These are phyloP conservation scores for Vigna nakashimae DNA, from an alignment of 306 rosid species.

Conservation along the genomic window DNA sequence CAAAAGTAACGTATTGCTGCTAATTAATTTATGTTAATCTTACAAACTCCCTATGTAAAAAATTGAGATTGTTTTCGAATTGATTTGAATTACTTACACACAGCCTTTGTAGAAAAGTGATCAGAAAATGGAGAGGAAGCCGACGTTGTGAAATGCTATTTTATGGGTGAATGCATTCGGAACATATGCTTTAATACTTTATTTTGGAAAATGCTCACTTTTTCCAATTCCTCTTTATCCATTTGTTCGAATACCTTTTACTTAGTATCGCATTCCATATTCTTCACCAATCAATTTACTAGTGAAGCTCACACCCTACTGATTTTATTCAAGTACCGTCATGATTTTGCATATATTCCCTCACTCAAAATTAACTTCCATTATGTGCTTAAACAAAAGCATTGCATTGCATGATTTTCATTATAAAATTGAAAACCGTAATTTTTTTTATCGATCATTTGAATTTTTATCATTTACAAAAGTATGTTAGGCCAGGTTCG, in stretches of 20 bases:
- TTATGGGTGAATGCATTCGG: slow-evolving; percentile 46
- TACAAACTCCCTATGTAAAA: background rate
- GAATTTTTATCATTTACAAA: no score
- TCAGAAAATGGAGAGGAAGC: slow-evolving; percentile 18
- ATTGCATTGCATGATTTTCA: background rate
- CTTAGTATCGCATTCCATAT: slow-evolving; percentile 29
- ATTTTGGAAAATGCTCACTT: slow-evolving; percentile 37
- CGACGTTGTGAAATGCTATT: slow-evolving; percentile 29
- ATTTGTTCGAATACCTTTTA: slow-evolving; percentile 23
- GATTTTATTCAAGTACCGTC: slow-evolving; percentile 28
- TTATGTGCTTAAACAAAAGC: background rate
- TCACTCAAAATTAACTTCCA: background rate
- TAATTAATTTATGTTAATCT: background rate
- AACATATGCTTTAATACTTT: slow-evolving; percentile 48
- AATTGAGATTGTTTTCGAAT: slow-evolving; percentile 10
- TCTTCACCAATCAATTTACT: slow-evolving; percentile 28
- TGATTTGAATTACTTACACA: slow-evolving; percentile 22
- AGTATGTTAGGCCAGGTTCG: no score
- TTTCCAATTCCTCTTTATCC: slow-evolving; percentile 40
- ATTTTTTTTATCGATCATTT: background rate
- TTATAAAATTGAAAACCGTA: background rate
- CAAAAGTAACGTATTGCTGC: no score
- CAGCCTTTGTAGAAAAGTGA: slow-evolving; percentile 10
- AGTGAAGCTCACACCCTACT: slow-evolving; percentile 8
- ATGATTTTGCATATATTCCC: slow-evolving; percentile 28